Evolutionary conservation across 768 basidiomycete genomes (phyloP).

Genomic region (Pleurotus pulmonarius): DNA sequence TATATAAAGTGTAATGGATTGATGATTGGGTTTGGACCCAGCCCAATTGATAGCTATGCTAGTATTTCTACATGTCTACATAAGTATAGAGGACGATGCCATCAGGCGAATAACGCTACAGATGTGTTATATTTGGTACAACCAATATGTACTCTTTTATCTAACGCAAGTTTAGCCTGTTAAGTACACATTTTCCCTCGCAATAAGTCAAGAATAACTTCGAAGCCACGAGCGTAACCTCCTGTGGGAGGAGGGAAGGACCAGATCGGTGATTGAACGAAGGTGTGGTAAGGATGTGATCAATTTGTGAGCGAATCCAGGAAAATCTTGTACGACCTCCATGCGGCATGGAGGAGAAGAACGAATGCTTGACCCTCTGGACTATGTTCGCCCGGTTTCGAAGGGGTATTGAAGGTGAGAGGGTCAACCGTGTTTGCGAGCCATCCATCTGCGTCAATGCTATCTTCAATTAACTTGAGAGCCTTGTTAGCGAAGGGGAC

Average conservation of each 20-base stretch:
- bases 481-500: constrained; percentile 33
- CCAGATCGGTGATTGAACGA: background rate
- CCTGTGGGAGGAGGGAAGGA: background rate
- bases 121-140: too few relatives aligned
- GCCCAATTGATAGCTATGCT: too few relatives aligned
- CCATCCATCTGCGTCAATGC: constrained; percentile 39
- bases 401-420: constrained; percentile 38
- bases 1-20: too few relatives aligned
- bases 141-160: too few relatives aligned
- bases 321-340: constrained; percentile 16
- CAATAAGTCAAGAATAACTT: constrained; percentile 8
- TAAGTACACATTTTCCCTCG: constrained; percentile 2
- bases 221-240: background rate
- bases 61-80: too few relatives aligned
- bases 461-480: constrained; percentile 29
- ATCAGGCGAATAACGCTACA: too few relatives aligned
- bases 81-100: too few relatives aligned
- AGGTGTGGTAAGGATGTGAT: too few relatives aligned
- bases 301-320: background rate
- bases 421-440: constrained; percentile 46
- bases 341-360: constrained; percentile 46
- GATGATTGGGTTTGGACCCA: too few relatives aligned
- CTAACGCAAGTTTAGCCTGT: background rate
- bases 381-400: constrained; percentile 30
- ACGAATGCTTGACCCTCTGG: constrained; percentile 64